Evolutionary conservation across 352 stramenopile species (phyloP), one percentile per base, ranked within the genome.

Genomic region (Phytophthora boehmeriae): DNA sequence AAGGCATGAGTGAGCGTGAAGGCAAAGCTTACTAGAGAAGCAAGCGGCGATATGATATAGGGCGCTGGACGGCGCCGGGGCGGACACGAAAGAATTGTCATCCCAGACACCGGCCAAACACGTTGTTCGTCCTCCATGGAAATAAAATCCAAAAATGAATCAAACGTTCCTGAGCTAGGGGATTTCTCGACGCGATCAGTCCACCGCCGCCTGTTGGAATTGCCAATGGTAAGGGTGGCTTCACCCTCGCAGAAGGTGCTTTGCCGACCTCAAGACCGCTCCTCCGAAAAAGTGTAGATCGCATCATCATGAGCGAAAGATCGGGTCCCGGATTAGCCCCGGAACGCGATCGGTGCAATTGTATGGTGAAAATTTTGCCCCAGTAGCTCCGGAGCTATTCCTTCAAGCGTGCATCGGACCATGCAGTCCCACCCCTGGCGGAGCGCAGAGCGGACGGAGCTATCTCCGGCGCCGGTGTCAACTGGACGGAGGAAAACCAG

Each of bases 1-100:
- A 68, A 55, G 54, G 43, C 38, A 19, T 17, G 38, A 44, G 38
- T 44, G 38, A 44, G 38, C 38, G 20, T 20, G 13, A 39, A n/a
- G 14, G 48, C 59, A 63, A 49, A 34, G 22, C 39, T 42, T 56
- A 36, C 20, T 66, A 60, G 58, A 66, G 25, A 54, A 59, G 49
- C 57, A 54, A 63, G 46, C 57, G 56, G 56, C 56, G 57, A 71
- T 54, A 67, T 71, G 63, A 71, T 71, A 67, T 71, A 62, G 47
- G 56, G 41, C 25, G 54, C 48, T 42, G 47, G 32, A 39, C 20
- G 22, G 27, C 34, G 50, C 54, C 27, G 19, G 13, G 25, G 25
- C 27, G 34, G 48, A 66, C 63, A 58, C 63, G 56, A 71, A 71
- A 71, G 63, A 71, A 71, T 60, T 44, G 11, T 32, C 34, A 45